Percentiles rank a stretch among this genome's conserved stretches.
Conservation (phyloP, 495 filamentous ascomycete species). For the Daldinia decipiens region DNA sequence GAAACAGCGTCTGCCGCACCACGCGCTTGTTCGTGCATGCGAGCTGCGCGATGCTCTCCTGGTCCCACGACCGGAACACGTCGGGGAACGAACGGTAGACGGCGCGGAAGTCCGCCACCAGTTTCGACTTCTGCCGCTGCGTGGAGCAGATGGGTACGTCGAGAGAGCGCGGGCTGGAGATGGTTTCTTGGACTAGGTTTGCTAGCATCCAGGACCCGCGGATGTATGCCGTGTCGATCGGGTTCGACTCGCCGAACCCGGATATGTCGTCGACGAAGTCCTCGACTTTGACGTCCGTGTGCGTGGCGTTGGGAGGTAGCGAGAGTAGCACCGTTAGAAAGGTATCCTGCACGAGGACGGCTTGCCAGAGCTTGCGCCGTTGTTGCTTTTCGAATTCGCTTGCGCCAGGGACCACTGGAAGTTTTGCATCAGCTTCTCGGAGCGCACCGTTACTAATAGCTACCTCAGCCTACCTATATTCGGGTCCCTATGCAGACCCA, state of each 20-base stretch:
- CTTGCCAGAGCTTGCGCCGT: conserved; percentile 78
- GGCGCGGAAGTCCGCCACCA: conserved; percentile 68
- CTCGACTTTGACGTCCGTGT: conserved; percentile 75
- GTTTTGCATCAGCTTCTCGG: conserved; percentile 13
- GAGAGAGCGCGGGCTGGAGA: conserved; percentile 73
- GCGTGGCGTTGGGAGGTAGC: conserved; percentile 74
- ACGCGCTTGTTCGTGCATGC: conserved; percentile 64
- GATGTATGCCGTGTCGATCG: conserved; percentile 72
- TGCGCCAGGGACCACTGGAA: conserved; percentile 64
- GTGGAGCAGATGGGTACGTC: conserved; percentile 70
- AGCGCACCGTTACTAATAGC: background rate
- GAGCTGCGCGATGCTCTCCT: conserved; percentile 60
- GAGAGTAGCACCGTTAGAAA: conserved; percentile 80
- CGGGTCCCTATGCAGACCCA: conserved; percentile 79
- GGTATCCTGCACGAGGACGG: conserved; percentile 78
- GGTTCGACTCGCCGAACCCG: conserved; percentile 60
- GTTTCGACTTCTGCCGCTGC: conserved; percentile 66
- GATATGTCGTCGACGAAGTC: conserved; percentile 65
- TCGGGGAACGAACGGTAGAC: conserved; percentile 72
- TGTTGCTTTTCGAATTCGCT: conserved; percentile 72
- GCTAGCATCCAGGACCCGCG: conserved; percentile 77
- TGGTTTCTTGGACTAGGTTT: conserved; percentile 73
- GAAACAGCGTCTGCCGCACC: conserved; percentile 73
- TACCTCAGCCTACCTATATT: conserved; percentile 62
- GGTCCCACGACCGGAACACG: conserved; percentile 69